A percentile compares a stretch with the other conserved stretches of the same genome.
These are phyloP conservation scores for Colletotrichum godetiae DNA, from an alignment of 2,329 filamentous ascomycete species.

Conservation along the genomic window DNA sequence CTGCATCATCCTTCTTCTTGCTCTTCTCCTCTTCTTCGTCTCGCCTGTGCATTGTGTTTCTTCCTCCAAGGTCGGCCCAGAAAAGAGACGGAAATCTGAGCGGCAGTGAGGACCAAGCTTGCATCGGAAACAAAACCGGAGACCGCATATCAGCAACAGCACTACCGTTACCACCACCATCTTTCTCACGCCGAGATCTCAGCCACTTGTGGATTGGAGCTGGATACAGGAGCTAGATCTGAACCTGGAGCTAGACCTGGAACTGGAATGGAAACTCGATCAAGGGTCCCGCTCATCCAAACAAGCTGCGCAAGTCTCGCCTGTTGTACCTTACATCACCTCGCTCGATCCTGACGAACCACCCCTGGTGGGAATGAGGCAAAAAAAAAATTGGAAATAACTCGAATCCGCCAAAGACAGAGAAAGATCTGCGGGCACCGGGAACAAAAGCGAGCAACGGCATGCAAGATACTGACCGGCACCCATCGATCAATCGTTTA, in stretches of 20 bases:
- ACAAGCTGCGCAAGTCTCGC: not conserved
- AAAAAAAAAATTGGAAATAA: slow-evolving; percentile 14
- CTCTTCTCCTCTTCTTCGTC: not conserved
- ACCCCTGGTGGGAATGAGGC: slow-evolving; percentile 15
- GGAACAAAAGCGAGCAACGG: slow-evolving; percentile 9
- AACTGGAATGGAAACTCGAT: slow-evolving; percentile 4
- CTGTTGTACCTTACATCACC: slow-evolving; percentile 1
- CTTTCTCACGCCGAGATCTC: not conserved
- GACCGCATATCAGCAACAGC: slow-evolving; percentile 7
- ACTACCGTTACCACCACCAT: not conserved
- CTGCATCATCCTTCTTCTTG: not conserved
- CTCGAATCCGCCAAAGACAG: slow-evolving; percentile 5
- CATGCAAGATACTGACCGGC: not conserved
- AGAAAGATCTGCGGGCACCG: slow-evolving; percentile 5
- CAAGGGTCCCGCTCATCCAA: slow-evolving; percentile 1
- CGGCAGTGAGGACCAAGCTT: slow-evolving; percentile 7
- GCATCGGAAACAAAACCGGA: slow-evolving; percentile 22
- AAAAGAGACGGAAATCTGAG: not conserved
- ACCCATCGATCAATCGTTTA: not conserved
- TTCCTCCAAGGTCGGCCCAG: not conserved
- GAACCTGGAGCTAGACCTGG: slow-evolving; percentile 3
- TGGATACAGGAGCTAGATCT: not conserved
- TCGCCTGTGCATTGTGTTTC: not conserved
- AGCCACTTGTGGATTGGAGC: not conserved
- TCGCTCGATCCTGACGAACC: slow-evolving; percentile 15